Base-by-base conservation (phyloP, 148 eudicot genomes). In the Cornus suecica region DNA sequence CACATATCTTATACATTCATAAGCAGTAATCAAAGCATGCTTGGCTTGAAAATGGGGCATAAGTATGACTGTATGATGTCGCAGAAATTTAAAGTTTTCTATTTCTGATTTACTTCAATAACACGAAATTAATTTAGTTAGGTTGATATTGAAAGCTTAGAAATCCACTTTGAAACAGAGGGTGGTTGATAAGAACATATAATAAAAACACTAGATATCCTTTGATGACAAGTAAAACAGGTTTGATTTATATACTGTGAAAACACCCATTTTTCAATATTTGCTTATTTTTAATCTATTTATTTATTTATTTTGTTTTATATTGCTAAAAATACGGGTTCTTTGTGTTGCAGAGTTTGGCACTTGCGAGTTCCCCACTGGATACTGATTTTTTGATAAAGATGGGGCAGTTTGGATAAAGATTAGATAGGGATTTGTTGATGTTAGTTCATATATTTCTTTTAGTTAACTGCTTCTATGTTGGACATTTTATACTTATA, bases 311-410 rank as follows among this genome's bases (percentile, higher is more conserved):
- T 56, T 14, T 64, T 32, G 22, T 16, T 68, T 18, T 8, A 16
- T n/a, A 2, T 54, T 65, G 26, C 13, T 48, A 67, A 22, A 58
- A n/a, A 58, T 64, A 18, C 16, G 58, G 22, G 27, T 48, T 16
- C 18, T 58, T 41, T 28, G n/a, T 37, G 4, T 83, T 88, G 89
- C 90, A 93, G 95, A 85, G 56, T 93, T 73, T 68, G 97, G 98
- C 74, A 88, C 65, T 67, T 93, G 98, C 81, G 71, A 80, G 78
- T 93, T 87, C 78, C 94, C 98, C 0, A 89, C 93, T 1, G 87
- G 90, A 13, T 78, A 87, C 42, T 92, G 78, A 80, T 28, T n/a
- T n/a, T n/a, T 16, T 20, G 62, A 15, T 10, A 56, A 56, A 58
- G 24, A 58, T 58, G 62, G 24, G 62, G 62, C 1, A 4, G 10